phyloP scores from a whole-genome alignment of 1,284 basidiomycete species.

The Thecaphora thlaspeos region DNA sequence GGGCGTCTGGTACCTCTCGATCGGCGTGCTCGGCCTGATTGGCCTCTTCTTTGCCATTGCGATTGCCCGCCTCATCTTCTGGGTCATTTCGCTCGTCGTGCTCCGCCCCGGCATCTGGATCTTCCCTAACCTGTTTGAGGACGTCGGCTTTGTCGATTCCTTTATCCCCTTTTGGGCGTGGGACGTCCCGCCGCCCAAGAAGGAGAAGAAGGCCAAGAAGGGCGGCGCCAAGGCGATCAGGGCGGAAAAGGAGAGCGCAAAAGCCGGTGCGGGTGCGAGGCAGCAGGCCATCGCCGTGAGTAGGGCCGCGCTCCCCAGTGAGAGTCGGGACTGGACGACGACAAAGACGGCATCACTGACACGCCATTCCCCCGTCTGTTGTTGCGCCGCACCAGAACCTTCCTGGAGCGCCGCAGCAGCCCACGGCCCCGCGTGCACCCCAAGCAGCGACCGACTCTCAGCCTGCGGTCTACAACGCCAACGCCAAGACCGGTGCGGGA shows the following conservation, averaged over 20 bases:
- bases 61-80: constrained; percentile 88
- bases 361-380: constrained; percentile 8
- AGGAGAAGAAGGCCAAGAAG: constrained; percentile 64
- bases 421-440: constrained; percentile 16
- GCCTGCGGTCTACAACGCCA: constrained; percentile 3
- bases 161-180: constrained; percentile 98
- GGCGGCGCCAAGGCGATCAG: background rate
- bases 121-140: constrained; percentile 96
- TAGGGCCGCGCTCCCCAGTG: background rate
- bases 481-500: constrained; percentile 11
- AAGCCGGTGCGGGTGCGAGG: constrained; percentile 10
- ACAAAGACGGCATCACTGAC: too few relatives aligned
- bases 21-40: constrained; percentile 82
- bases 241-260: constrained; percentile 15
- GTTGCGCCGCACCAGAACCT: constrained; percentile 8
- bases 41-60: constrained; percentile 89
- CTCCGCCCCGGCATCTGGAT: constrained; percentile 94
- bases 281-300: constrained; percentile 22
- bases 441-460: background rate
- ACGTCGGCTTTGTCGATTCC: constrained; percentile 97
- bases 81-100: constrained; percentile 83
- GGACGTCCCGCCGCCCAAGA: constrained; percentile 71
- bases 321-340: background rate
- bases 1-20: constrained; percentile 92
- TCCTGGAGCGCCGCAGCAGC: constrained; percentile 19